phyloP scores from a whole-genome alignment of 129 eudicot genomes.

The Chrysanthemum makinoi region DNA sequence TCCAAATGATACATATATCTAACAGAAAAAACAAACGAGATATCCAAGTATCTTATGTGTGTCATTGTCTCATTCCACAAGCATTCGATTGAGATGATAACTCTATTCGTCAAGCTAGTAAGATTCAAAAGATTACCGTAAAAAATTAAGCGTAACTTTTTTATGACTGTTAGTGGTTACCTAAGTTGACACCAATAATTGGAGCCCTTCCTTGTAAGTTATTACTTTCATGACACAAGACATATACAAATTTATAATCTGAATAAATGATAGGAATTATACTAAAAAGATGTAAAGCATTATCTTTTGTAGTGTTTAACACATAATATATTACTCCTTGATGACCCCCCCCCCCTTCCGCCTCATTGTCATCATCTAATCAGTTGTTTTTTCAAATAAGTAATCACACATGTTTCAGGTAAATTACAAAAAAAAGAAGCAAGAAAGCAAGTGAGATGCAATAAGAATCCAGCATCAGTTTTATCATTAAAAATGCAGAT shows the following conservation, averaged over 20 bases:
- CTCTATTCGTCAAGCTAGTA: background rate
- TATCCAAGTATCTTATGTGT: background rate
- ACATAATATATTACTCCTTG: background rate
- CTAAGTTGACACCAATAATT: background rate
- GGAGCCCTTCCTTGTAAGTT: background rate
- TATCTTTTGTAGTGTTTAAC: background rate
- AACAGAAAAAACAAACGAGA: background rate
- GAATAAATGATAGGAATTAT: background rate
- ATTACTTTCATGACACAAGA: background rate
- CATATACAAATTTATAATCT: background rate
- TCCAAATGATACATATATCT: background rate
- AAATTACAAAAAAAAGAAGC: too few relatives aligned
- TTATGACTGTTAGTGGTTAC: background rate
- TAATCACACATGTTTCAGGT: too few relatives aligned
- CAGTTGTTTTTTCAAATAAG: too few relatives aligned
- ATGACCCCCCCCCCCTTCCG: too few relatives aligned
- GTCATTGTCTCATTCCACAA: background rate
- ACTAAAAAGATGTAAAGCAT: background rate
- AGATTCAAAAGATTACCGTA: background rate
- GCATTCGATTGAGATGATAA: background rate
- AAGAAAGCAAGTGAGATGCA: too few relatives aligned
- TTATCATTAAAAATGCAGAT: too few relatives aligned
- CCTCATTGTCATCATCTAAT: too few relatives aligned
- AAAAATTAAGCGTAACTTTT: background rate
- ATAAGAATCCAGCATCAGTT: too few relatives aligned